phyloP scores from a whole-genome alignment of 805 yeast genomes.

The Priceomyces carsonii region DNA sequence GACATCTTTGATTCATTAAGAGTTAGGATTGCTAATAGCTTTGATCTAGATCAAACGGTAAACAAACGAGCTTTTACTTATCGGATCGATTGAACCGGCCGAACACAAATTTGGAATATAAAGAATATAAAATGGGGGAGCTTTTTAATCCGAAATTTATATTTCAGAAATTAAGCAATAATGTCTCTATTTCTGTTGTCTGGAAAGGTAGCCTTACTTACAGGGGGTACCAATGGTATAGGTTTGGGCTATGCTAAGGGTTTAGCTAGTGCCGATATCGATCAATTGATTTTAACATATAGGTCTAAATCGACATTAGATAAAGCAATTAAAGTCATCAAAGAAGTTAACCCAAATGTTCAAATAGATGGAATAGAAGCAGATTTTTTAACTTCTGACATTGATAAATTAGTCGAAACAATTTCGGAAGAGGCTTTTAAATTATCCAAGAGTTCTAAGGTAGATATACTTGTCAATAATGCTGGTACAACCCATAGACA shows the following conservation, averaged over 20 bases:
- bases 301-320: conserved; percentile 29
- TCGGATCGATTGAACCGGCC: background rate
- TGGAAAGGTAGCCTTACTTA: conserved; percentile 44
- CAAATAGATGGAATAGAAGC: conserved; percentile 22
- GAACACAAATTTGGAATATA: background rate
- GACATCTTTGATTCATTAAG: too few relatives aligned
- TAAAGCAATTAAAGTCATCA: conserved; percentile 23
- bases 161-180: conserved; percentile 1
- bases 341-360: conserved; percentile 20
- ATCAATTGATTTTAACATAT: conserved; percentile 35
- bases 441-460: conserved; percentile 25
- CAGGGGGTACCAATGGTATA: conserved; percentile 62
- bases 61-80: too few relatives aligned
- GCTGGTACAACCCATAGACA: conserved; percentile 41
- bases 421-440: conserved; percentile 30
- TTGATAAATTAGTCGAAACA: conserved; percentile 24
- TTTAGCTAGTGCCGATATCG: conserved; percentile 52
- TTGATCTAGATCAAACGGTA: too few relatives aligned
- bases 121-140: too few relatives aligned
- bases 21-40: too few relatives aligned
- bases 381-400: conserved; percentile 21
- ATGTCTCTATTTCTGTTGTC: conserved; percentile 33
- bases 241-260: conserved; percentile 55
- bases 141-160: background rate
- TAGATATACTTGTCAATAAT: conserved; percentile 45